Base-by-base conservation (phyloP, 768 basidiomycete species). In the Tulasnella sp. region DNA sequence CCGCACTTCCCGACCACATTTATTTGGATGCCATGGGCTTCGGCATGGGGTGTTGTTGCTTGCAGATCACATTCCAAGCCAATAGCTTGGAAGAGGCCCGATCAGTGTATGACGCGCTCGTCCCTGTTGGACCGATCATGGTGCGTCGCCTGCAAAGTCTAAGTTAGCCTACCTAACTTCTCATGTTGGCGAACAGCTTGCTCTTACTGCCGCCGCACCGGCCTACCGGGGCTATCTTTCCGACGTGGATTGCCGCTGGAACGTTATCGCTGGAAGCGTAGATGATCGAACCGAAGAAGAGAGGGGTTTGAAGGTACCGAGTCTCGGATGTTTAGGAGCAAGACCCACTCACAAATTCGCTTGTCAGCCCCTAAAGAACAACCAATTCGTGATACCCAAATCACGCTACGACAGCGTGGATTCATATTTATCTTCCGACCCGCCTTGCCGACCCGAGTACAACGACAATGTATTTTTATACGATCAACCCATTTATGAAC, bases 11-110 rank as follows among this genome's bases (percentile, higher is more conserved):
- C 42, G 91, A 97, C 83, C 96, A 99, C 84, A 94, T 99, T 80
- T 99, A 99, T 83, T 89, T 99, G 87, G 98, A 99, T 84, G 96
- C 98, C 11, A 99, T 99, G 98, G 97, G 96, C 39, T 99, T 99
- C 84, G 98, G 98, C 70, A 99, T 99, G 98, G 98, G 98, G 7
- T 99, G 97, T 81, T 97, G 95, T 82, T 99, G 98, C 84, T 87
- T 99, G 74, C 98, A 99, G 82, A 88, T 99, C 79, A 99, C 98
- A 18, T 98, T 99, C 86, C 98, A 99, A 84, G 92, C 96, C 3
- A 98, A 95, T 84, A 95, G 95, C 85, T 91, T 99, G 37, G 88
- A 89, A 42, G 96, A 99, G 83, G 96, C 98, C 15, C 88, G 95
- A 82, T 87, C 93, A 76, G 90, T 98, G 85, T 99, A 99, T 83